These are phyloP conservation scores for Aspergillus jensenii DNA, from an alignment of 2,329 filamentous ascomycete genomes.

Conservation along the genomic window DNA sequence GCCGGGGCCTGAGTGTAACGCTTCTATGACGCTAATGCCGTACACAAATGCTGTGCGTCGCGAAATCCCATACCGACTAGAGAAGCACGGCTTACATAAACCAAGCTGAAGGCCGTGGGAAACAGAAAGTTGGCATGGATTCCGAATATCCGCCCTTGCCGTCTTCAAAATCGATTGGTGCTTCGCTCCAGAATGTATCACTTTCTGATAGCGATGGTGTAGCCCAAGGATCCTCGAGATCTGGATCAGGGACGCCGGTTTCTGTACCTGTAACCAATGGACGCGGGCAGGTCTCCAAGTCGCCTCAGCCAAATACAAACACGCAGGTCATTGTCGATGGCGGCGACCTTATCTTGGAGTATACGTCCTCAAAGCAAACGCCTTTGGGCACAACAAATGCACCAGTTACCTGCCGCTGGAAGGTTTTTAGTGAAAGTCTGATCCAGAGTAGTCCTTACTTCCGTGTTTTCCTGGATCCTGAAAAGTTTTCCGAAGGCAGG, in stretches of 20 bases:
- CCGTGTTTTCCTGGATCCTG: constrained; percentile 38
- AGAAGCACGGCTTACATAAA: not conserved
- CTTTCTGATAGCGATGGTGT: not conserved
- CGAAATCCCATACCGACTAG: not conserved
- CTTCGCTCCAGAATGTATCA: constrained; percentile 7
- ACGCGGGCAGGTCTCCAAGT: not conserved
- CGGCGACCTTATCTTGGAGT: constrained; percentile 41
- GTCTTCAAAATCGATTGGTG: not conserved
- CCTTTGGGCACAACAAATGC: constrained; percentile 9
- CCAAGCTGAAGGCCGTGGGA: not conserved
- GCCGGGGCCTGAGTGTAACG: not conserved
- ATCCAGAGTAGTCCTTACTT: constrained; percentile 41
- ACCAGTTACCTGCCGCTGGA: constrained; percentile 27
- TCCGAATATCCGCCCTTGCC: constrained; percentile 25
- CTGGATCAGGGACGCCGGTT: not conserved
- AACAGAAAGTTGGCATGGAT: constrained; percentile 13
- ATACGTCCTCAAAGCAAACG: constrained; percentile 16
- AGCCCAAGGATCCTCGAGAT: not conserved
- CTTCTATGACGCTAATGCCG: not conserved
- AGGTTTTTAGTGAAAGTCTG: constrained; percentile 34
- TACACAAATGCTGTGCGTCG: not conserved
- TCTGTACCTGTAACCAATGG: not conserved
- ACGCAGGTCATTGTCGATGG: constrained; percentile 25
- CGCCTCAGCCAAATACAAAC: not conserved
- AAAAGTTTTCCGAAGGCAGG: constrained; percentile 44